Conservation (phyloP, 164 flowering plant species). For the Magnolia officinalis region DNA sequence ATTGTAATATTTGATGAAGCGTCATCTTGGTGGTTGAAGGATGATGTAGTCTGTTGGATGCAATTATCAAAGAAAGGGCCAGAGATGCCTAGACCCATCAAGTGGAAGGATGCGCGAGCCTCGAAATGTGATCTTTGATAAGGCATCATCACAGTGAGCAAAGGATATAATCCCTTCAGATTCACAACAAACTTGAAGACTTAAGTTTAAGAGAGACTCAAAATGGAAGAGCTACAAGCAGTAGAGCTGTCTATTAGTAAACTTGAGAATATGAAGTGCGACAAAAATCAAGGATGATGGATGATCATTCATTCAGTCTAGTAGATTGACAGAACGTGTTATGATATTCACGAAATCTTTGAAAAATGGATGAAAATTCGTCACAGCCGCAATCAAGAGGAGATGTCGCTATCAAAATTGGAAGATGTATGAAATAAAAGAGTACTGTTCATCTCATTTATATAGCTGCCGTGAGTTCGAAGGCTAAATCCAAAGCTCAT, state of each 20-base stretch:
- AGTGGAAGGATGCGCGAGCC: background rate
- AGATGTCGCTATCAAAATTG: background rate
- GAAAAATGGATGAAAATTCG: background rate
- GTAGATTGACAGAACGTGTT: background rate
- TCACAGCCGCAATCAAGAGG: background rate
- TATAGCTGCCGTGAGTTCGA: background rate
- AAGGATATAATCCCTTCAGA: background rate
- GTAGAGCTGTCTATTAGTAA: background rate
- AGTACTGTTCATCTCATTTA: no score
- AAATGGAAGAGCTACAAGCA: background rate
- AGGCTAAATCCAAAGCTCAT: background rate
- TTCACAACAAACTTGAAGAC: background rate
- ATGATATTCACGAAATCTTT: background rate
- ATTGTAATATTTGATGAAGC: no score
- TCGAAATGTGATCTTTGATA: background rate
- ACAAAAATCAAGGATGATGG: background rate
- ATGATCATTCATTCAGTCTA: background rate
- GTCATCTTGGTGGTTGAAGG: no score
- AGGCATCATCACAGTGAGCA: background rate
- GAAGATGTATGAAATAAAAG: background rate
- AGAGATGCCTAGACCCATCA: background rate
- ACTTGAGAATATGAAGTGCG: background rate
- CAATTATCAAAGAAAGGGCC: background rate
- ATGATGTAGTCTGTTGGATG: background rate
- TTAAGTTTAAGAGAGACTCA: background rate